phyloP scores from a whole-genome alignment of 1,139 yeast species.

The Blastobotrys elegans region DNA sequence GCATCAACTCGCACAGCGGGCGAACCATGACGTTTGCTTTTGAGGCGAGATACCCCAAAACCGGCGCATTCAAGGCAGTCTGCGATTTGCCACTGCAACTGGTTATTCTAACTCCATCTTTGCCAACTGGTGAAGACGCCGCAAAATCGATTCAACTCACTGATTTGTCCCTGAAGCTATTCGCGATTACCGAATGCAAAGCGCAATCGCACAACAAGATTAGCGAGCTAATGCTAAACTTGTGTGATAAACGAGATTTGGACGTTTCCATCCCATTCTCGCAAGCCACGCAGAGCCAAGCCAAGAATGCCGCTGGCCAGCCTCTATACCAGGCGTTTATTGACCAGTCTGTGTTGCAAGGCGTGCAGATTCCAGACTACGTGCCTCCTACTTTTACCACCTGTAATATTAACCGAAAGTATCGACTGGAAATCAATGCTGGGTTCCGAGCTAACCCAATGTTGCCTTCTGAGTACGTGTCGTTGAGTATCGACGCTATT shows the following conservation, averaged over 20 bases:
- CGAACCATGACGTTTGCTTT: constrained; percentile 20
- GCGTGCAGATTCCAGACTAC: constrained; percentile 46
- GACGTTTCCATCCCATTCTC: constrained; percentile 14
- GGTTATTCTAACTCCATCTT: constrained; percentile 18
- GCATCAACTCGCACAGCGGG: constrained; percentile 15
- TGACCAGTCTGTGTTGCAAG: constrained; percentile 23
- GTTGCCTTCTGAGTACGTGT: constrained; percentile 25
- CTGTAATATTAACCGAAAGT: constrained; percentile 52
- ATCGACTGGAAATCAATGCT: constrained; percentile 42
- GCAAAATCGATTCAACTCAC: constrained; percentile 20
- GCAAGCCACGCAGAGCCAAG: constrained; percentile 15
- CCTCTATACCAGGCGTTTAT: constrained; percentile 23
- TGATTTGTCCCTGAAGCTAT: constrained; percentile 23
- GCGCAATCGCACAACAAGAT: constrained; percentile 26
- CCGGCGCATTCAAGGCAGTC: constrained; percentile 20
- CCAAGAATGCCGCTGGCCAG: constrained; percentile 12
- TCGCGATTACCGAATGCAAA: constrained; percentile 26
- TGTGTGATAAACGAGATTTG: constrained; percentile 18
- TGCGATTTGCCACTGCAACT: constrained; percentile 26
- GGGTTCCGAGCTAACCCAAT: constrained; percentile 39
- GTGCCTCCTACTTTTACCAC: constrained; percentile 53
- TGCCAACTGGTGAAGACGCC: not conserved
- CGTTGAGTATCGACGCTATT: constrained; percentile 19
- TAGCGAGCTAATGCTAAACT: constrained; percentile 18
- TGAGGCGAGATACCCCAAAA: constrained; percentile 28